phyloP scores from a whole-genome alignment of 441 rosid species.

The Viola pubescens region DNA sequence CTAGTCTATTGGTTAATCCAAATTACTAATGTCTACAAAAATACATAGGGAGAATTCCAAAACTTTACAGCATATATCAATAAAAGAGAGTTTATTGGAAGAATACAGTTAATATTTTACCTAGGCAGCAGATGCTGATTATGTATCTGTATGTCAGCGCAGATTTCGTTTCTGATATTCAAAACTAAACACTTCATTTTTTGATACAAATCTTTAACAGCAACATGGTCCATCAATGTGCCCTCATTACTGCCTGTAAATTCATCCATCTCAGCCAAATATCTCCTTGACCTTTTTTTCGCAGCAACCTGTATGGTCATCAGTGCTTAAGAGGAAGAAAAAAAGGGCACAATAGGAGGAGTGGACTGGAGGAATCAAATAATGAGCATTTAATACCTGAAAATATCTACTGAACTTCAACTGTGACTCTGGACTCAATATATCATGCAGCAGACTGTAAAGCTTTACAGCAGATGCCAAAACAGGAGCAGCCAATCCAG shows the following conservation, averaged over 20 bases:
- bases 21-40: not conserved
- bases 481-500: constrained; percentile 71
- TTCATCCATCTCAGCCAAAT: constrained; percentile 66
- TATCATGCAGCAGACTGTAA: constrained; percentile 69
- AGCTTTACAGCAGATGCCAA: constrained; percentile 80
- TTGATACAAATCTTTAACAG: constrained; percentile 51
- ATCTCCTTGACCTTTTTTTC: constrained; percentile 73
- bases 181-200: constrained; percentile 68
- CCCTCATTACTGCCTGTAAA: constrained; percentile 43
- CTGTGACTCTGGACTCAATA: constrained; percentile 73
- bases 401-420: constrained; percentile 70
- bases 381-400: constrained; percentile 46
- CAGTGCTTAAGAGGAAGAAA: constrained; percentile 11
- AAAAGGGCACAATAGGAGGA: constrained; percentile 5
- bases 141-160: constrained; percentile 72
- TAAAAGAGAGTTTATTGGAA: not conserved
- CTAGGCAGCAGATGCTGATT: constrained; percentile 70
- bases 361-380: constrained; percentile 5
- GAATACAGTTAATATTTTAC: constrained; percentile 22
- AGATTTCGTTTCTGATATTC: constrained; percentile 61
- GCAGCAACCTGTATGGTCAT: constrained; percentile 59
- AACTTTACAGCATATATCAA: no score
- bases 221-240: constrained; percentile 36
- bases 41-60: no score
- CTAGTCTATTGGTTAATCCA: not conserved